Evolutionary conservation across 2,329 filamentous ascomycete species (phyloP), one percentile per base, ranked within the genome.

Genomic region (Cladophialophora exuberans): DNA sequence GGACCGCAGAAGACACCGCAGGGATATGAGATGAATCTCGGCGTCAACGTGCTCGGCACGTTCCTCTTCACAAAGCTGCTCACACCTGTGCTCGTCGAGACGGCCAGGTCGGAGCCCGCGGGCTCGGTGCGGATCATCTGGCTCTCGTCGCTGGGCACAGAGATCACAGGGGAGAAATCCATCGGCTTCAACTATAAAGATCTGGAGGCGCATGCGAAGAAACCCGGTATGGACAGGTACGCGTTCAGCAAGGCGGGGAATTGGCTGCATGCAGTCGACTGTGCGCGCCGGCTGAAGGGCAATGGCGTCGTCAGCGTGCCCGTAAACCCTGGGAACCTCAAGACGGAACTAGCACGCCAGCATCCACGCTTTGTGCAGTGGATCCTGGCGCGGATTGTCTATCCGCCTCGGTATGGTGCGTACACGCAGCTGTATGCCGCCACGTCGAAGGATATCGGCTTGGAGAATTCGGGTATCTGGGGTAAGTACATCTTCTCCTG

Each of bases 51-150:
- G 31, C 25, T 75, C 0, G 72, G 62, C 1, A 67, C 67, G 2
- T 72, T 68, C 49, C 58, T 74, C 1, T 71, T 75, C 50, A 72
- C 70, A 6, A 68, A 70, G 17, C 60, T 72, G 1, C 61, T 74
- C 3, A 65, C 62, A 5, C 72, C 72, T 3, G 52, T 68, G 4
- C 55, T 74, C 10, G 52, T 56, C 15, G 48, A 53, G 20, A 71
- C 72, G 1, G 59, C 57, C 5, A 39, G 33, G 38, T n/a, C 25
- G 6, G 38, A 39, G 25, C 38, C 64, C 1, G 26, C 50, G 22
- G 51, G 61, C 39, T 59, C 53, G 10, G 70, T 72, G 1, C 64
- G 70, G 11, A 63, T 71, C 4, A 60, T 70, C 11, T 73, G 66
- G 63, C 61, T 48, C 3, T 35, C 41, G 9, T 47, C 41, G n/a